phyloP scores from a whole-genome alignment of 169 alveolate genomes.

The Plasmodium berghei region DNA sequence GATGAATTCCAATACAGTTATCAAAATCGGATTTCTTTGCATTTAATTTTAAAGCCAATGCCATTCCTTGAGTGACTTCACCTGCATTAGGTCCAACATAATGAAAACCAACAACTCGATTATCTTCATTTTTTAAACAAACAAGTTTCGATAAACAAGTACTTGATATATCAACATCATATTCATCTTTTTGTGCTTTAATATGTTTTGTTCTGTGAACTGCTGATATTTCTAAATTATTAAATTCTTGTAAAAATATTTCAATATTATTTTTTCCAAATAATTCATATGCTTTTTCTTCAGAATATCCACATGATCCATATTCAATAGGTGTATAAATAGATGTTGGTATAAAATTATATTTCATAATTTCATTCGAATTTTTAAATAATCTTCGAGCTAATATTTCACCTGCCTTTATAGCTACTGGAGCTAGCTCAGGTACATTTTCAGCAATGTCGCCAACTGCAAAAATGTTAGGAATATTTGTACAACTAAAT shows the following conservation, averaged over 20 bases:
- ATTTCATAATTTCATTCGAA: slow-evolving; percentile 79
- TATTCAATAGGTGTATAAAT: slow-evolving; percentile 99
- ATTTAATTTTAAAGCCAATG: slow-evolving; percentile 95
- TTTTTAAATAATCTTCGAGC: slow-evolving; percentile 94
- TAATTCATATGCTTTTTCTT: slow-evolving; percentile 87
- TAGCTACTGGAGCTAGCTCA: slow-evolving; percentile 98
- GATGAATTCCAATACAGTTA: slow-evolving; percentile 96
- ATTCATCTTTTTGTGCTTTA: slow-evolving; percentile 78
- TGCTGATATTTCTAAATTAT: slow-evolving; percentile 92
- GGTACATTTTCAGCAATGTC: slow-evolving; percentile 95
- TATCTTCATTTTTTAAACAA: slow-evolving; percentile 90
- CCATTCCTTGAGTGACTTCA: slow-evolving; percentile 97
- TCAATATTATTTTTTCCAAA: slow-evolving; percentile 89
- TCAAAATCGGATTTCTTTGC: slow-evolving; percentile 94
- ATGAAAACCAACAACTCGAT: slow-evolving; percentile 96
- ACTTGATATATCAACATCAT: slow-evolving; percentile 87
- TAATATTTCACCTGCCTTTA: slow-evolving; percentile 96
- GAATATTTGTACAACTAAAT: slow-evolving; percentile 92
- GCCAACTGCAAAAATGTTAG: slow-evolving; percentile 95
- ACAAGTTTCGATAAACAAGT: slow-evolving; percentile 94
- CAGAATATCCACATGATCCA: slow-evolving; percentile 95
- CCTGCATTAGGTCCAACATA: slow-evolving; percentile 99
- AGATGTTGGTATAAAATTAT: slow-evolving; percentile 94
- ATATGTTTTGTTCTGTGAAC: slow-evolving; percentile 84
- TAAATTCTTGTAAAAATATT: slow-evolving; percentile 91